Base-by-base conservation (phyloP, 192 early-diverging fungal species). In the Coemansia furcata region DNA sequence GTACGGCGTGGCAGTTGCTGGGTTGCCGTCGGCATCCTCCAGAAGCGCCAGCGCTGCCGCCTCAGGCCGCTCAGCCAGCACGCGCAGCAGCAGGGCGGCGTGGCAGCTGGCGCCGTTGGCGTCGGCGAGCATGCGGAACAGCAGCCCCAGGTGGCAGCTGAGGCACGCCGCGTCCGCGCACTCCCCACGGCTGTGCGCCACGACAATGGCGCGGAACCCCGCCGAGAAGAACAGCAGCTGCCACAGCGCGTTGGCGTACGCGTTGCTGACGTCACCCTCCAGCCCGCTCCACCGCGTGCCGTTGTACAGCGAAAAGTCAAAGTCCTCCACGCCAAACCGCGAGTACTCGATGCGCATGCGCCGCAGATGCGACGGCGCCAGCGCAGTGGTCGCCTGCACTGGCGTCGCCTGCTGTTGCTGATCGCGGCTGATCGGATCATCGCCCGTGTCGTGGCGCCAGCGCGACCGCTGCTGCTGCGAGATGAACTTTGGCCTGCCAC, bases 221-320 rank as follows among this genome's bases (percentile, higher is more conserved):
- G 72, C 65, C 0, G 81, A 89, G 65, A 90, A 95, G 65, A 86
- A 96, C 17, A 99, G 72, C 21, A 90, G 84, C 75, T 99, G 97
- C 26, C 98, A 81, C 37, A 98, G 74, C 4, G 95, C 74, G 74
- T 99, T 99, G 60, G 89, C 91, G 72, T 98, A 97, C 0, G 91
- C 88, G 64, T 99, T 96, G 57, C 78, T 62, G 54, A 98, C 92
- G 72, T 96, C 86, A 8, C 94, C 95, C 66, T 99, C 97, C 32
- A 99, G 80, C 4, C 97, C 97, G 65, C 91, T 93, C 65, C 86
- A 93, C 23, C 67, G 70, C 8, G 95, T 97, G 62, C 88, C 76
- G 83, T 99, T 99, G 78, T 95, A 99, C 67, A 92, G 95, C 78
- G 90, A 95, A 87, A 99, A 99, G 73, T 99, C 97, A 84, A 98